Evolutionary conservation across 1,284 basidiomycete species (phyloP), one percentile per base, ranked within the genome.

Genomic region (Coniophora puteana): DNA sequence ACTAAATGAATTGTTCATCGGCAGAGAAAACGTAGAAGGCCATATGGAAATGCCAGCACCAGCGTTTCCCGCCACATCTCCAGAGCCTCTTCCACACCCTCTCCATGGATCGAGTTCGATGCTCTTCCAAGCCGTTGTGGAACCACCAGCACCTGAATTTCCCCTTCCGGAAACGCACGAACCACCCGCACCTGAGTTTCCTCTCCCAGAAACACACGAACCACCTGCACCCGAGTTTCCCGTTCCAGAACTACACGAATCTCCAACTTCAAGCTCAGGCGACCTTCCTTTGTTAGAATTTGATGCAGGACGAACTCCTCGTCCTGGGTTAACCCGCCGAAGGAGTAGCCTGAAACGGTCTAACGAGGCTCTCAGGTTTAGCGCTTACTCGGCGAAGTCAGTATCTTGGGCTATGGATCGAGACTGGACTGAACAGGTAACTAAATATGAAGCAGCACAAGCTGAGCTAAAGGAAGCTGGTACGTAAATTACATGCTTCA

Each of bases 401-500:
- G 83, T 85, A 7, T 80, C 82, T 25, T 85, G 83, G 83, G 83
- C 83, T 23, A 82, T 83, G 63, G 73, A 79, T 43, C 68, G 66
- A 14, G 78, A 79, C 43, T 70, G 76, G 63, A 66, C 71, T 26
- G 69, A 71, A 8, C 77, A 79, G 49, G 66, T 81, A 47, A 66
- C 68, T 21, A 72, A 72, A 50, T 81, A 78, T 52, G 66, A 74
- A 16, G 66, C 71, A 45, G 70, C 71, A 14, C 68, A 72, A 18
- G 71, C 68, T 41, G 72, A 77, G 48, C 72, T 73, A 2, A 76
- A 81, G 41, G 65, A 68, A 32, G 72, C 77, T 41, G 78, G 82
- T 80, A 43, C 43, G 72, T 64, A 26, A 8, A 37, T 22, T 31
- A 36, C 24, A 21, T 17, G 10, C 14, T 3, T 16, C 14, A 16